Conservation (phyloP, 2,329 filamentous ascomycete genomes). For the Fusarium sororula region DNA sequence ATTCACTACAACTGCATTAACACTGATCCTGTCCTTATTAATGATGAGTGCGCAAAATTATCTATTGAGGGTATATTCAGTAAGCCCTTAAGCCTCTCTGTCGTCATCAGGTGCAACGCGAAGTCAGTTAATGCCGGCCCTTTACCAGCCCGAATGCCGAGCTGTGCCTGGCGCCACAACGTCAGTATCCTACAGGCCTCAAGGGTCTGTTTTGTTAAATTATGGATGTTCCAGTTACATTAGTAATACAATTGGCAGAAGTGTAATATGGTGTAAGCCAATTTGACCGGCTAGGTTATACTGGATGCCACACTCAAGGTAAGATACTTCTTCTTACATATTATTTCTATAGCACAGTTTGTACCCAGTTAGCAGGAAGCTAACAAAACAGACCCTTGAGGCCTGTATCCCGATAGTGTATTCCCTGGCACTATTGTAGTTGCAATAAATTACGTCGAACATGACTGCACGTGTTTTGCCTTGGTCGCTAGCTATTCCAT, state of each 20-base stretch:
- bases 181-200: too few species aligned
- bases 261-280: too few species aligned
- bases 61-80: not conserved
- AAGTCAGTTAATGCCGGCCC: not conserved
- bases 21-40: fast-evolving
- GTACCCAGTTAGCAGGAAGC: too few species aligned
- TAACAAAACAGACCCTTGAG: too few species aligned
- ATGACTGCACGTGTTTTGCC: fast-evolving
- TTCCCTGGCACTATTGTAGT: fast-evolving
- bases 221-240: too few species aligned
- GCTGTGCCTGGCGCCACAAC: not conserved
- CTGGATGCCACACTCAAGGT: too few species aligned
- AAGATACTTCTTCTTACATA: too few species aligned
- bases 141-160: not conserved
- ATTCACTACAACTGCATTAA: fast-evolving
- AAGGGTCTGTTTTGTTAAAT: too few species aligned
- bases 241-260: too few species aligned
- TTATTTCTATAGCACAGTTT: too few species aligned
- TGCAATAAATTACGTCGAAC: fast-evolving
- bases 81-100: not conserved
- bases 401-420: fast-evolving
- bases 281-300: too few species aligned
- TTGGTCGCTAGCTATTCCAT: not conserved
- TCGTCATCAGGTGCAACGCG: not conserved
- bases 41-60: fast-evolving